phyloP scores from a whole-genome alignment of 176 grass and related monocot species.

The Tuctoria greenei region DNA sequence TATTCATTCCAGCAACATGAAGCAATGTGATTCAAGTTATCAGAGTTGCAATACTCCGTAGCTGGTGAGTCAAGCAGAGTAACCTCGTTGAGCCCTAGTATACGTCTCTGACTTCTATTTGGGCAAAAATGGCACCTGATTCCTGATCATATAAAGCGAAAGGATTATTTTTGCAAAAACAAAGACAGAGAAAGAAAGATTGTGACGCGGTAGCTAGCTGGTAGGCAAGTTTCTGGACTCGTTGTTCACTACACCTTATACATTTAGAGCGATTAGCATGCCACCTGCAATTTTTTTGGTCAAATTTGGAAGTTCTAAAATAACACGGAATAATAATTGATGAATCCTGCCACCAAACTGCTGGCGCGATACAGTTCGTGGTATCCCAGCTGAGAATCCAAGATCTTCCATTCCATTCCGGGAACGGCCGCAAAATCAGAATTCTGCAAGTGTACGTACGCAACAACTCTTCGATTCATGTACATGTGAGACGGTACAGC shows the following conservation, averaged over 20 bases:
- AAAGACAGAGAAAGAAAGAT: neutral
- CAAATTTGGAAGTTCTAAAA: neutral
- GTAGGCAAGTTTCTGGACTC: neutral
- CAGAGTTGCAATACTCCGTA: too few species aligned
- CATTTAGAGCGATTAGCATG: too few species aligned
- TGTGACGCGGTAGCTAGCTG: neutral
- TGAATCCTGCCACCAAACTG: neutral
- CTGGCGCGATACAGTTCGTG: neutral
- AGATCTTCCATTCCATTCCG: neutral
- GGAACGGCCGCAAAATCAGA: conserved; percentile 16
- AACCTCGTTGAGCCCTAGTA: too few species aligned
- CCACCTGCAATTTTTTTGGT: neutral
- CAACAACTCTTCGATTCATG: conserved; percentile 47
- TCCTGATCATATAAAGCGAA: neutral
- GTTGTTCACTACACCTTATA: neutral
- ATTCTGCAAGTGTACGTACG: neutral
- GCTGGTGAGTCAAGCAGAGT: too few species aligned
- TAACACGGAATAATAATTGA: neutral
- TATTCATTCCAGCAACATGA: too few species aligned
- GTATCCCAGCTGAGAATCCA: neutral
- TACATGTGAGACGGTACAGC: conserved; percentile 30
- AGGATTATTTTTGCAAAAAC: too few species aligned
- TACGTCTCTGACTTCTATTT: too few species aligned
- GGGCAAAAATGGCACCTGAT: too few species aligned
- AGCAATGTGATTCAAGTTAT: too few species aligned